Evolutionary conservation across 2,329 filamentous ascomycete genomes (phyloP).

Genomic region (Sporothrix luriei): DNA sequence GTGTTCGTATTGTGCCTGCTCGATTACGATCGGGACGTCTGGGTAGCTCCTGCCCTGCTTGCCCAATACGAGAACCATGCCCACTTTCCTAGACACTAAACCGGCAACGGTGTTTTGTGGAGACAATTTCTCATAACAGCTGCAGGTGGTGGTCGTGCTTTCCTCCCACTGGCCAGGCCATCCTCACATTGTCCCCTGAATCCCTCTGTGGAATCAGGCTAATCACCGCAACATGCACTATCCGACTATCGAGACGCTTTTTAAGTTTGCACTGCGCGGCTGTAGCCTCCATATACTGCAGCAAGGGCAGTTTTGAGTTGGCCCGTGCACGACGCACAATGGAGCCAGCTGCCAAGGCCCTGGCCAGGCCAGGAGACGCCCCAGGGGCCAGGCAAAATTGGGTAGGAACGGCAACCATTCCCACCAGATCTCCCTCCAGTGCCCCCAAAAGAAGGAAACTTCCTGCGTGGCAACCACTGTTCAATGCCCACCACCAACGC

Average conservation of each 20-base stretch:
- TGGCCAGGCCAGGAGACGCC: not conserved
- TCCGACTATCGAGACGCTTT: slow-evolving; percentile 22
- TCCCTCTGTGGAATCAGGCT: slow-evolving; percentile 25
- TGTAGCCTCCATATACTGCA: not conserved
- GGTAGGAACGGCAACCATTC: slow-evolving; percentile 19
- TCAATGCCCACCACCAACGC: slow-evolving; percentile 1
- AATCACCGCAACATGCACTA: not conserved
- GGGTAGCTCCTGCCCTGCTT: slow-evolving; percentile 5
- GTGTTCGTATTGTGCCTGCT: not conserved
- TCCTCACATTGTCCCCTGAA: not conserved
- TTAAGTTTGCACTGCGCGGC: slow-evolving; percentile 26
- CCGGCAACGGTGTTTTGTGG: not conserved
- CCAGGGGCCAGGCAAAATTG: slow-evolving; percentile 16
- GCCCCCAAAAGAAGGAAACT: slow-evolving; percentile 7
- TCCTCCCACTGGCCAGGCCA: not conserved
- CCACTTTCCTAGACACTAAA: slow-evolving; percentile 11
- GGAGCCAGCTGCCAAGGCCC: not conserved
- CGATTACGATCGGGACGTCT: not conserved
- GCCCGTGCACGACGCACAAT: slow-evolving; percentile 12
- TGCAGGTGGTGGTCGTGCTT: not conserved
- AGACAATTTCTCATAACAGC: not conserved
- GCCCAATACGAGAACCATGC: slow-evolving; percentile 24
- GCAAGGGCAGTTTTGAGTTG: slow-evolving; percentile 16
- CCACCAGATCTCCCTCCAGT: not conserved
- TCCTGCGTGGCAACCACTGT: slow-evolving; percentile 18